A percentile compares a stretch with the other conserved stretches of the same genome.
Conservation (phyloP, 139 green algal species). For the Chlorella vulgaris region DNA sequence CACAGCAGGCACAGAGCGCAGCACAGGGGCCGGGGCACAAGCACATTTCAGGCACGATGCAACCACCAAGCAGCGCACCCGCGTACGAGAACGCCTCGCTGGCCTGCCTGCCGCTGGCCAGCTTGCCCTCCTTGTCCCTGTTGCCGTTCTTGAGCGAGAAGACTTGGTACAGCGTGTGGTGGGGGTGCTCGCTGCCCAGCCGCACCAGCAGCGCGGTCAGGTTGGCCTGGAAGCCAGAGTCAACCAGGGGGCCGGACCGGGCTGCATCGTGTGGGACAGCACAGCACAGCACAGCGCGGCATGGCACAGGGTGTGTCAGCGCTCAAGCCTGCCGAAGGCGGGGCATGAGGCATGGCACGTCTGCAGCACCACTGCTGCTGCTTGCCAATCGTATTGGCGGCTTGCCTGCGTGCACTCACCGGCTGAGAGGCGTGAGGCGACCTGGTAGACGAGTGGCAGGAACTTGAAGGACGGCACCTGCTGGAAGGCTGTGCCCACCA, state of each 20-base stretch:
- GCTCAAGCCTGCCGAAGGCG: no score
- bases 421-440: slow-evolving; percentile 67
- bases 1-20: background rate
- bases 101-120: background rate
- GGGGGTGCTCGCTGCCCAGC: slow-evolving; percentile 81
- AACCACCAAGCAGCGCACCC: background rate
- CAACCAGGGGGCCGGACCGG: background rate
- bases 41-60: no score
- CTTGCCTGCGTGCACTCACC: no score
- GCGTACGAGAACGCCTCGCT: slow-evolving; percentile 25
- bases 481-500: slow-evolving; percentile 47
- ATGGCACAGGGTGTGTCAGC: no score
- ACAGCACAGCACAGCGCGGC: no score
- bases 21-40: background rate
- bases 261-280: slow-evolving; percentile 8
- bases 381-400: no score
- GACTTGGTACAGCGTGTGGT: slow-evolving; percentile 80
- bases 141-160: slow-evolving; percentile 78
- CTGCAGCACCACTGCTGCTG: no score
- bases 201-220: slow-evolving; percentile 58
- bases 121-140: slow-evolving; percentile 39
- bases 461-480: slow-evolving; percentile 87
- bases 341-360: no score
- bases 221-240: slow-evolving; percentile 45
- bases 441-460: slow-evolving; percentile 91